These are phyloP conservation scores for Ilyonectria sp. DNA, from an alignment of 2,329 filamentous ascomycete species.

Conservation along the genomic window DNA sequence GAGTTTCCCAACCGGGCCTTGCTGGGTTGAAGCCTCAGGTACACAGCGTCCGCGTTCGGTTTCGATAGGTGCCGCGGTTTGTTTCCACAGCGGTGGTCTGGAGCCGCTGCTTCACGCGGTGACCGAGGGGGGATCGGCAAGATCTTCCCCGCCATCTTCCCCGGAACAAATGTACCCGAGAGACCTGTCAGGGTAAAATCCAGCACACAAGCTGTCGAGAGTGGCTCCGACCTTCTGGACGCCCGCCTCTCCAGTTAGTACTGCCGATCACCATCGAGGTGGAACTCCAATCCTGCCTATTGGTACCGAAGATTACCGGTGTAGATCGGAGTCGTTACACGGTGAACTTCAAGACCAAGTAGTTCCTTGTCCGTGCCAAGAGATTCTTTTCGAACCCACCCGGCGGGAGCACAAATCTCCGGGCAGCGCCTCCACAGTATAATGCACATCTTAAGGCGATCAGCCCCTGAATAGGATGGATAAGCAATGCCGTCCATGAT, in stretches of 20 bases:
- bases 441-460: constrained; percentile 50
- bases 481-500: constrained; percentile 6
- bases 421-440: constrained; percentile 37
- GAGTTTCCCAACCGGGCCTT: constrained; percentile 32
- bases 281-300: not conserved
- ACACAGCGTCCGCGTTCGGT: constrained; percentile 27
- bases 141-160: constrained; percentile 46
- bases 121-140: constrained; percentile 45
- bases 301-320: constrained; percentile 5
- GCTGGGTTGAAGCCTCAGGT: constrained; percentile 10
- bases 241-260: constrained; percentile 17
- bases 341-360: not conserved
- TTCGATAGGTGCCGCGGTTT: constrained; percentile 15
- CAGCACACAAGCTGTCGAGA: constrained; percentile 12
- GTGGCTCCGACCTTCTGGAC: constrained; percentile 18
- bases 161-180: constrained; percentile 42
- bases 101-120: constrained; percentile 41
- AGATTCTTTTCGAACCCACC: constrained; percentile 31
- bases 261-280: constrained; percentile 19
- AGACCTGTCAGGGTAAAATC: constrained; percentile 30
- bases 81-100: constrained; percentile 33
- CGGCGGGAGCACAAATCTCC: constrained; percentile 23
- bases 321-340: not conserved
- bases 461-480: constrained; percentile 32
- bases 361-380: constrained; percentile 21